Conservation (phyloP, 495 filamentous ascomycete genomes). For the Aspergillus bertholletiae region DNA sequence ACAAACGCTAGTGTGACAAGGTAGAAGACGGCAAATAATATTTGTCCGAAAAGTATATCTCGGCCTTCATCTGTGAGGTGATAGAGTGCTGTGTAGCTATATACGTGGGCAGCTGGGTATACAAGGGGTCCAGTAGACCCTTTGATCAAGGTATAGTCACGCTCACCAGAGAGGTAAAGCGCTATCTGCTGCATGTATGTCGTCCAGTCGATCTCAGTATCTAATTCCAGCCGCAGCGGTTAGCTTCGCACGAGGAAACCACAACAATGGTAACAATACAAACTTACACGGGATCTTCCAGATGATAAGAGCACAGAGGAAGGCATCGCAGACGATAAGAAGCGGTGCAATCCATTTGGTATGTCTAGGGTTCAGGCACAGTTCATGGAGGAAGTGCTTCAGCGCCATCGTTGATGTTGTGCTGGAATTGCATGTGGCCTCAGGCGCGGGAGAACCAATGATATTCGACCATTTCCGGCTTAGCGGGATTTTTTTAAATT, state of each 20-base stretch:
- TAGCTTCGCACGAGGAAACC: slow-evolving; percentile 9
- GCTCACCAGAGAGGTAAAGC: slow-evolving; percentile 76
- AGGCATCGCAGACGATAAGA: slow-evolving; percentile 68
- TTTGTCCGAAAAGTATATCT: slow-evolving; percentile 76
- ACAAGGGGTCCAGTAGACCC: slow-evolving; percentile 91
- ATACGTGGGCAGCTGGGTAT: slow-evolving; percentile 91
- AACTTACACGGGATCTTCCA: slow-evolving; percentile 81
- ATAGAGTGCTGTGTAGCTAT: slow-evolving; percentile 80
- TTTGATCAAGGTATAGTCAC: slow-evolving; percentile 80
- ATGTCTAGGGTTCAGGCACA: slow-evolving; percentile 46
- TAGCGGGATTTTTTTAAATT: slow-evolving; percentile 8
- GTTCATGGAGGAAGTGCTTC: slow-evolving; percentile 12
- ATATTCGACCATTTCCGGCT: slow-evolving; percentile 18
- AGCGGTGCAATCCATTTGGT: slow-evolving; percentile 63
- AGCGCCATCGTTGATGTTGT: slow-evolving; percentile 14
- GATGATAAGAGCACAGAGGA: slow-evolving; percentile 72
- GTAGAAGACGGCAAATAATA: slow-evolving; percentile 76
- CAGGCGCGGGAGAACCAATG: slow-evolving; percentile 10
- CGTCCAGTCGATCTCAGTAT: slow-evolving; percentile 97
- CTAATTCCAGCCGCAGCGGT: slow-evolving; percentile 39
- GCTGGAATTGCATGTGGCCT: slow-evolving; percentile 11
- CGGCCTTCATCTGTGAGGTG: slow-evolving; percentile 70
- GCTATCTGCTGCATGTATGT: slow-evolving; percentile 94
- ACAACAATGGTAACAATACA: neutral
- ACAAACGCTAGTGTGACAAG: slow-evolving; percentile 69